Conservation (phyloP, 768 basidiomycete species). For the Boletus insuetus region DNA sequence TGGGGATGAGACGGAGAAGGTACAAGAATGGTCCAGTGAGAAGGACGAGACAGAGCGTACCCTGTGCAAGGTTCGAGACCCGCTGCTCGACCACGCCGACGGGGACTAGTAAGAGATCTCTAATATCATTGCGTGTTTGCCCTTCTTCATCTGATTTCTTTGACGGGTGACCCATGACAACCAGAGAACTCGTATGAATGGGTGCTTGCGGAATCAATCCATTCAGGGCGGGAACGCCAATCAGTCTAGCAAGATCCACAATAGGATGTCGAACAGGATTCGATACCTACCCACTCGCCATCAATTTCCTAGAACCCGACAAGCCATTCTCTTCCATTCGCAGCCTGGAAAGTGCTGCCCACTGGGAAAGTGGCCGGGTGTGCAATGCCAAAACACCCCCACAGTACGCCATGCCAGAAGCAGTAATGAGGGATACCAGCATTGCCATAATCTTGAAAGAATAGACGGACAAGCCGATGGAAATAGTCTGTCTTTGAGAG, state of each 20-base stretch:
- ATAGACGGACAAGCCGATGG: slow-evolving; percentile 69
- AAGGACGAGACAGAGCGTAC: slow-evolving; percentile 64
- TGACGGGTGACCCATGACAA: slow-evolving; percentile 54
- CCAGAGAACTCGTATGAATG: slow-evolving; percentile 83
- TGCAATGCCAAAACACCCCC: slow-evolving; percentile 69
- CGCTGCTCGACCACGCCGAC: slow-evolving; percentile 86
- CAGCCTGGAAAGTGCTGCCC: slow-evolving; percentile 66
- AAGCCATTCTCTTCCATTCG: slow-evolving; percentile 74
- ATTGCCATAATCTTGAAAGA: slow-evolving; percentile 89
- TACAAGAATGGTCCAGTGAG: slow-evolving; percentile 82
- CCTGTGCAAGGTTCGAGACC: slow-evolving; percentile 88
- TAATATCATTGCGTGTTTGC: slow-evolving; percentile 8
- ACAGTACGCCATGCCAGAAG: slow-evolving; percentile 75
- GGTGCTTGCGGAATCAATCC: slow-evolving; percentile 86
- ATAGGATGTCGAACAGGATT: slow-evolving; percentile 85
- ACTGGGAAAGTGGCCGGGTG: slow-evolving; percentile 68
- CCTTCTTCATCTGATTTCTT: slow-evolving; percentile 41
- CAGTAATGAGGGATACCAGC: slow-evolving; percentile 78
- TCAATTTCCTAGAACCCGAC: slow-evolving; percentile 88
- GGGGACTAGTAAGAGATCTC: slow-evolving; percentile 45
- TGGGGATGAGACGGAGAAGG: slow-evolving; percentile 73
- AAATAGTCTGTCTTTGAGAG: slow-evolving; percentile 64
- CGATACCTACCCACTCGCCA: slow-evolving; percentile 85
- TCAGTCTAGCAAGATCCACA: slow-evolving; percentile 90
- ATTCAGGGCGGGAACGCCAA: slow-evolving; percentile 86